Percentiles rank a stretch among this genome's conserved stretches.
These are phyloP conservation scores for Marchantia paleacea DNA, from an alignment of 225 moss, liverwort and hornwort species.

Conservation along the genomic window DNA sequence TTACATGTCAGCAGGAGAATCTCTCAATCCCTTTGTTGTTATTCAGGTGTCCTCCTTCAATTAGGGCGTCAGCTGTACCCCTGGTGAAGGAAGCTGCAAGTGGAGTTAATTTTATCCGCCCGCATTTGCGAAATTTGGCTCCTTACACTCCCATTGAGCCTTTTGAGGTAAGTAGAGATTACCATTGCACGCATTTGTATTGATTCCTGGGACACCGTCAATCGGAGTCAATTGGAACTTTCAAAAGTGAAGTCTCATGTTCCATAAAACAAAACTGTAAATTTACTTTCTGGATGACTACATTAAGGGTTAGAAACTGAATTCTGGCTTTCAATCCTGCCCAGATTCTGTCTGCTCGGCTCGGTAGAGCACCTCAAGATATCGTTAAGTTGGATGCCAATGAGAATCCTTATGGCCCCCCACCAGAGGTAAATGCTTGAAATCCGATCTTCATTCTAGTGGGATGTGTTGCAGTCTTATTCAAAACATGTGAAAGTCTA, in stretches of 20 bases:
- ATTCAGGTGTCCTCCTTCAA: neutral
- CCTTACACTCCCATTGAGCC: slow-evolving; percentile 94
- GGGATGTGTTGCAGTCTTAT: neutral
- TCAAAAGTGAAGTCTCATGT: too few species aligned
- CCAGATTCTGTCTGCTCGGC: slow-evolving; percentile 86
- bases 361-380: slow-evolving; percentile 82
- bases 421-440: slow-evolving; percentile 61
- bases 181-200: neutral
- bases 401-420: slow-evolving; percentile 97
- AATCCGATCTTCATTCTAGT: neutral
- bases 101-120: slow-evolving; percentile 71
- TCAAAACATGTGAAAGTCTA: neutral
- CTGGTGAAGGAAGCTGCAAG: slow-evolving; percentile 21
- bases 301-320: neutral
- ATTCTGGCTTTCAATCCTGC: neutral
- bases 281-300: too few species aligned
- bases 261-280: too few species aligned
- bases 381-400: slow-evolving; percentile 97
- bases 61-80: slow-evolving; percentile 26
- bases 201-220: neutral
- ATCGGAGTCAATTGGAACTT: too few species aligned
- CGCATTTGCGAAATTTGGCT: slow-evolving; percentile 74
- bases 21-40: neutral
- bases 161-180: slow-evolving; percentile 56
- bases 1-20: neutral